A percentile compares a stretch with the other conserved stretches of the same genome.
These are phyloP conservation scores for Kluyveromyces sp. DNA, from an alignment of 1,139 yeast species.

Conservation along the genomic window DNA sequence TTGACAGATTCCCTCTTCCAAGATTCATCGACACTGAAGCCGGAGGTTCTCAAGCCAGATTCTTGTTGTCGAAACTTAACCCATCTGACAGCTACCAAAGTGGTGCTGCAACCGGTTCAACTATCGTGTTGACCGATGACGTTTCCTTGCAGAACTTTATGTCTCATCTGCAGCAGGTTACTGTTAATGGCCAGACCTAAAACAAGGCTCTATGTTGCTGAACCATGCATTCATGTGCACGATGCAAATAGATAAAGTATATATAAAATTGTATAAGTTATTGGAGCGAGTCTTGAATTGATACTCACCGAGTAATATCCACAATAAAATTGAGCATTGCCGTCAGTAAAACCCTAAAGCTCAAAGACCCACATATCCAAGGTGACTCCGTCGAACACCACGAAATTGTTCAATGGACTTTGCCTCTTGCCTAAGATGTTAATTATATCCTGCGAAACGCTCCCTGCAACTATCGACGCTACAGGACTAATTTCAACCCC, in stretches of 20 bases:
- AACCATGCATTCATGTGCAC: background rate
- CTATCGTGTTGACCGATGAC: slow-evolving; percentile 91
- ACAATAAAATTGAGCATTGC: slow-evolving; percentile 1
- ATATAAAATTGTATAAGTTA: no score
- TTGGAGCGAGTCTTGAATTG: no score
- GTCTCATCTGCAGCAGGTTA: slow-evolving; percentile 81
- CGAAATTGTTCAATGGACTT: slow-evolving; percentile 74
- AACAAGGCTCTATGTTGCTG: slow-evolving; percentile 1
- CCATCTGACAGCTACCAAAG: slow-evolving; percentile 83
- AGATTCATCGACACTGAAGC: slow-evolving; percentile 94
- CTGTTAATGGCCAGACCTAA: slow-evolving; percentile 45
- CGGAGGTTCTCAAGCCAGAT: slow-evolving; percentile 97
- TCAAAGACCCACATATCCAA: slow-evolving; percentile 71
- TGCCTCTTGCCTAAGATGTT: slow-evolving; percentile 73
- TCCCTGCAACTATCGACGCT: slow-evolving; percentile 86
- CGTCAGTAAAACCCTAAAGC: slow-evolving; percentile 17
- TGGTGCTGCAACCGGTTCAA: slow-evolving; percentile 48
- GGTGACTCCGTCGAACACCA: slow-evolving; percentile 64
- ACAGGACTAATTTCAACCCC: slow-evolving; percentile 75
- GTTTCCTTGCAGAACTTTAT: slow-evolving; percentile 87
- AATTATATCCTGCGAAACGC: slow-evolving; percentile 83
- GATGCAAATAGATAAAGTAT: slow-evolving; percentile 2
- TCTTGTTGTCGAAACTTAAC: slow-evolving; percentile 85
- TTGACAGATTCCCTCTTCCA: slow-evolving; percentile 94
- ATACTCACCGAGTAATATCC: no score